Conservation (phyloP, 2,329 filamentous ascomycete genomes). For the Teratosphaeria zuluensis region DNA sequence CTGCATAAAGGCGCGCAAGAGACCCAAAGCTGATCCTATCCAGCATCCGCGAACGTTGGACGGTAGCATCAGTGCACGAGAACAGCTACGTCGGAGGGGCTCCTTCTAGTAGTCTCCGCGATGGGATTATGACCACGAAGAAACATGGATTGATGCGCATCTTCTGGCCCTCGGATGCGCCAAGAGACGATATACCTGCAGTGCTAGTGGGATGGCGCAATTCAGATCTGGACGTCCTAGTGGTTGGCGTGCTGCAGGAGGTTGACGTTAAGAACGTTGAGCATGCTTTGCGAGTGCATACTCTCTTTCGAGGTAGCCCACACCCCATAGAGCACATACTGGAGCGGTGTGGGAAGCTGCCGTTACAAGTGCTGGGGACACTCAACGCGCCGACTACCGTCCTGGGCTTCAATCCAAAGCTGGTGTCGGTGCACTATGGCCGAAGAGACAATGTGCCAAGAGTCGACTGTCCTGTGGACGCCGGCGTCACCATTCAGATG, state of each 20-base stretch:
- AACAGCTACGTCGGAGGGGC: slow-evolving; percentile 86
- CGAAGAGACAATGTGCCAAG: slow-evolving; percentile 50
- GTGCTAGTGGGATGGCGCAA: slow-evolving; percentile 95
- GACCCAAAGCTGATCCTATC: slow-evolving; percentile 14
- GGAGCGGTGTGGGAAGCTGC: slow-evolving; percentile 70
- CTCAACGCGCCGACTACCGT: slow-evolving; percentile 54
- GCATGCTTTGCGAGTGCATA: slow-evolving; percentile 72
- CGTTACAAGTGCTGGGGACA: slow-evolving; percentile 77
- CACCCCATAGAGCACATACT: slow-evolving; percentile 74
- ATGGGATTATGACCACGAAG: slow-evolving; percentile 53
- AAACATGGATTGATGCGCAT: slow-evolving; percentile 86
- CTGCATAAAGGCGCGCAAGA: background rate
- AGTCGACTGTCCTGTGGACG: slow-evolving; percentile 57
- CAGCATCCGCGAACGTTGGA: slow-evolving; percentile 74
- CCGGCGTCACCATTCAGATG: slow-evolving; percentile 68
- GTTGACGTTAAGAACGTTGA: slow-evolving; percentile 83
- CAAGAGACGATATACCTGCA: slow-evolving; percentile 61
- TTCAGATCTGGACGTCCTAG: slow-evolving; percentile 79
- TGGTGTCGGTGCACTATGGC: slow-evolving; percentile 53
- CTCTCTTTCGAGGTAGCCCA: slow-evolving; percentile 70
- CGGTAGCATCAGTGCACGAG: slow-evolving; percentile 82
- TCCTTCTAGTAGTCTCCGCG: slow-evolving; percentile 59
- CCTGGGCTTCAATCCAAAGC: slow-evolving; percentile 53
- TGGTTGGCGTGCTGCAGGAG: slow-evolving; percentile 80
- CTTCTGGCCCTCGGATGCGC: slow-evolving; percentile 88